These are phyloP conservation scores for Tetradesmus obliquus DNA, from an alignment of 139 green algal species.

Conservation along the genomic window DNA sequence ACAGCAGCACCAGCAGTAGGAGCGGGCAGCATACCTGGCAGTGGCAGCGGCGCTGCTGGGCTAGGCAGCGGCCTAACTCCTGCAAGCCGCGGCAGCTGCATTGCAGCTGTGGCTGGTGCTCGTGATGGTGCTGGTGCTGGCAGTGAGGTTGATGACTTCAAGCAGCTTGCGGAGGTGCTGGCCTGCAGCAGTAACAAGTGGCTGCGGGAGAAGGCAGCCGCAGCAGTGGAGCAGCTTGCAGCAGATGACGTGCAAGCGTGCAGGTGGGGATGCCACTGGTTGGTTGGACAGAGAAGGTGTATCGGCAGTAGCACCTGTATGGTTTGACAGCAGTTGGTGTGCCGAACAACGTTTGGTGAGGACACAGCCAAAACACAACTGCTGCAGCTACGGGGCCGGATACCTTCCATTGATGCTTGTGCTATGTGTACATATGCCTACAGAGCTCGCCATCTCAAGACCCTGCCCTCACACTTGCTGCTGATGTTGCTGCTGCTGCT, in stretches of 20 bases:
- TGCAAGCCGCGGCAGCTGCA: slow-evolving; percentile 9
- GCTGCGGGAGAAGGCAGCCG: slow-evolving; percentile 43
- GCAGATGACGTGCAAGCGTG: slow-evolving; percentile 35
- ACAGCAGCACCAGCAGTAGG: neutral
- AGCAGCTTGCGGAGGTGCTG: slow-evolving; percentile 37
- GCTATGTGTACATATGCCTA: no score
- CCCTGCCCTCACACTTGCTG: neutral
- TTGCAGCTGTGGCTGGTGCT: neutral
- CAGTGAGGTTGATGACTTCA: slow-evolving; percentile 35
- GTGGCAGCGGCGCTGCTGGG: neutral
- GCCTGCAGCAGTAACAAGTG: neutral
- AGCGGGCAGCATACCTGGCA: neutral
- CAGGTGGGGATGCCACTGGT: slow-evolving; percentile 1
- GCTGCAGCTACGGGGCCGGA: no score
- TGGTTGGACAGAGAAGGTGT: no score
- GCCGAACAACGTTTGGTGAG: no score
- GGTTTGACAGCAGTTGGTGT: no score
- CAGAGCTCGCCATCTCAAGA: no score
- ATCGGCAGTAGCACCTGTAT: no score
- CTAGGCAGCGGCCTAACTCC: neutral
- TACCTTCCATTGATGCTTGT: no score
- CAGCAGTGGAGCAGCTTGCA: slow-evolving; percentile 40
- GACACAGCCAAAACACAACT: no score
- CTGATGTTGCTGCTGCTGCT: neutral
- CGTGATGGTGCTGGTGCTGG: neutral